phyloP scores from a whole-genome alignment of 2,329 filamentous ascomycete genomes.

The Gnomoniopsis smithogilvyi region DNA sequence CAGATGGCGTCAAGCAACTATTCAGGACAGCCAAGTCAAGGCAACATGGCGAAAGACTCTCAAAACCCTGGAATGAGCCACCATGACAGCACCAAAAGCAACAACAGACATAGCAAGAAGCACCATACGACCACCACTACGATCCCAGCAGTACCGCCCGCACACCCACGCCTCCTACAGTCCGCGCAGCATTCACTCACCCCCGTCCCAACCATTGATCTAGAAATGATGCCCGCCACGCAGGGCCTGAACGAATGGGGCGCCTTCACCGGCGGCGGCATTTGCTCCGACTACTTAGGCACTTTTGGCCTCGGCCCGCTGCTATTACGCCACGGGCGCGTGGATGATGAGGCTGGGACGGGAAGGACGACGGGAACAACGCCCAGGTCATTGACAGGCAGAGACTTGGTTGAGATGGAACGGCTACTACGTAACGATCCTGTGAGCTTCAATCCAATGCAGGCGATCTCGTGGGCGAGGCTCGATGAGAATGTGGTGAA shows the following conservation, averaged over 20 bases:
- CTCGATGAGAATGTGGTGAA: not conserved
- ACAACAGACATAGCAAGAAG: not conserved
- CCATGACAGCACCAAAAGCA: not conserved
- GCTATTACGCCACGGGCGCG: not conserved
- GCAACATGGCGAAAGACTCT: not conserved
- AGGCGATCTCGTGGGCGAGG: slow-evolving; percentile 15
- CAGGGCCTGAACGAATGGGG: slow-evolving; percentile 13
- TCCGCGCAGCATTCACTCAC: slow-evolving; percentile 2
- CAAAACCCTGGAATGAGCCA: not conserved
- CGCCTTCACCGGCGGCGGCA: slow-evolving; percentile 2
- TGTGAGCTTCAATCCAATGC: slow-evolving; percentile 18
- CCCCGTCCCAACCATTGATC: not conserved
- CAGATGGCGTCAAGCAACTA: too few relatives aligned
- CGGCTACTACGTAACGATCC: slow-evolving; percentile 14
- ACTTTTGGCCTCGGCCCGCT: slow-evolving; percentile 14
- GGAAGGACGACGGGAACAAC: not conserved
- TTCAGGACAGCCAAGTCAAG: not conserved
- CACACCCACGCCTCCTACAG: slow-evolving; percentile 5
- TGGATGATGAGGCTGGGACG: not conserved
- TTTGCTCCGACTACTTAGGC: not conserved
- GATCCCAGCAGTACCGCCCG: slow-evolving; percentile 1
- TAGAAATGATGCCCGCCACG: slow-evolving; percentile 3
- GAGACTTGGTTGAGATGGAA: slow-evolving; percentile 7
- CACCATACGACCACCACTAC: not conserved
- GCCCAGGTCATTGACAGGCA: not conserved